Base-by-base conservation (phyloP, 73 alveolate genomes). In the Stentor coeruleus region DNA sequence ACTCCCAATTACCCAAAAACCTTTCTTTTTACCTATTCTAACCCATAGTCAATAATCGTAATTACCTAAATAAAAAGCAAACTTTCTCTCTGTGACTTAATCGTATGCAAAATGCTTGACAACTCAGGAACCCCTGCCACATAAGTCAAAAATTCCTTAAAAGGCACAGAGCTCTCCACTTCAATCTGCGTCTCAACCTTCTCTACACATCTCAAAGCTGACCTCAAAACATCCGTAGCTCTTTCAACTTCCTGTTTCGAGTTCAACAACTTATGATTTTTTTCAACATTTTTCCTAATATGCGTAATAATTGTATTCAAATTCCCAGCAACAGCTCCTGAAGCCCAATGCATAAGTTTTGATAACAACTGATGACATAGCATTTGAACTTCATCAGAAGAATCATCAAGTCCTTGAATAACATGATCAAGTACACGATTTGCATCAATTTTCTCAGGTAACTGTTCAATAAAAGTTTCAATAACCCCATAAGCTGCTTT, bases 351-450 rank as follows among this genome's bases (percentile, higher is more conserved):
- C 35, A 82, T 80, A 37, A 91, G 59, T 42, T 86, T 87, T 4
- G 88, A 83, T 3, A 91, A 59, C 6, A 91, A 30, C 38, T 87
- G 92, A 35, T 82, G 90, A 38, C 90, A 73, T 38, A 83, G 88
- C 14, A 84, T 74, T 83, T 82, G 77, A 58, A 90, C 91, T 38
- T 91, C 96, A 37, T 91, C 96, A 39, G 90, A 85, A 3, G 96
- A 82, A 74, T 91, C 96, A 28, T 84, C 92, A 3, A 91, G 83
- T 36, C 96, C 96, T 55, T 39, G 60, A 41, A 91, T 77, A 3
- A 83, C 88, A 59, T 83, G 86, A 6, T 91, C 96, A 4, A 85
- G 76, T 39, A 86, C 35, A 3, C 35, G 66, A 14, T 81, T 73
- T 35, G 79, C 58, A 72, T 91, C 90, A 36, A 89, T 66, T 58